Conservation (phyloP, 257 asterid genomes). For the Solanum bulbocastanum region DNA sequence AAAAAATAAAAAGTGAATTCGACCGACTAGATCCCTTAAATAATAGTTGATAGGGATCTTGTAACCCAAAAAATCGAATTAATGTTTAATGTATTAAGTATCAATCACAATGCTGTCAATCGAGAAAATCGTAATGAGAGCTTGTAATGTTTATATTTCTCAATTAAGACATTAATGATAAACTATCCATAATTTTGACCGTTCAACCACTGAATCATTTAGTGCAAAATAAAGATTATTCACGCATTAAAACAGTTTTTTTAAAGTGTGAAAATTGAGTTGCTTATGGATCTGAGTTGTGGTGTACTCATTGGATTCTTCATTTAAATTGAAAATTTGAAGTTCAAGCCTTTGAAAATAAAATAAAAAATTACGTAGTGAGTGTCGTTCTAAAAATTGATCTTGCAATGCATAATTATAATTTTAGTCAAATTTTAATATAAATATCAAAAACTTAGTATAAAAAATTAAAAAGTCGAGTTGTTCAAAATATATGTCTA, state of each 20-base stretch:
- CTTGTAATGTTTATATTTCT: background rate
- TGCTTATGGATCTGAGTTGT: background rate
- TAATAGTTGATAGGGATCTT: background rate
- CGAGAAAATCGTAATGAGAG: background rate
- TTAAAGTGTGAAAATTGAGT: background rate
- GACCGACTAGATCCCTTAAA: background rate
- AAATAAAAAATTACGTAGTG: fast-evolving
- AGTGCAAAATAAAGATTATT: background rate
- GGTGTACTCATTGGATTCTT: background rate
- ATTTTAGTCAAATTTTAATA: fast-evolving
- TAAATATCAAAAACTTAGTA: fast-evolving
- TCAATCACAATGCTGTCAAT: background rate
- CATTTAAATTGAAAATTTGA: fast-evolving
- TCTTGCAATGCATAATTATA: fast-evolving
- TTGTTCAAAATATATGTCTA: background rate
- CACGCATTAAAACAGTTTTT: background rate
- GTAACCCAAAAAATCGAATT: background rate
- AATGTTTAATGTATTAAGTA: background rate
- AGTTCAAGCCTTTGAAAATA: background rate
- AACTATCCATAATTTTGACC: background rate
- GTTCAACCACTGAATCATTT: background rate
- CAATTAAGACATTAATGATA: background rate
- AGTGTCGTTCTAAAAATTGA: fast-evolving
- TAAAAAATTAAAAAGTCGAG: background rate
- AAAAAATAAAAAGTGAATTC: background rate